phyloP scores from a whole-genome alignment of 176 grass and related monocot genomes.

The Oryza meridionalis region DNA sequence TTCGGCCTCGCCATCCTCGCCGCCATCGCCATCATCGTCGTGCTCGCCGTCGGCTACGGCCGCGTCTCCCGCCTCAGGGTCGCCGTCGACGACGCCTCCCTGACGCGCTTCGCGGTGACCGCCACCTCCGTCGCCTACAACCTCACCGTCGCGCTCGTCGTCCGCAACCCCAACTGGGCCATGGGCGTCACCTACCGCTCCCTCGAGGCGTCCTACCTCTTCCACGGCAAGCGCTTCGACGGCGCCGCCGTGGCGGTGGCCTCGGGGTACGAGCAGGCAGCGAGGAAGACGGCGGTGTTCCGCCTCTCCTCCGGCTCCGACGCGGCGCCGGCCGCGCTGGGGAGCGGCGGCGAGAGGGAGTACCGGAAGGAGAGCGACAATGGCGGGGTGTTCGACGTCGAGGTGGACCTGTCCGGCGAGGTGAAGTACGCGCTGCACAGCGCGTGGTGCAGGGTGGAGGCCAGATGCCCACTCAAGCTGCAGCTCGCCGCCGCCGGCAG shows the following conservation, averaged over 20 bases:
- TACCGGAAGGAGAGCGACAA: conserved; percentile 22
- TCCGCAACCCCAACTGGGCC: conserved; percentile 48
- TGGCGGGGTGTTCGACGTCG: conserved; percentile 49
- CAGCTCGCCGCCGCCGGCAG: conserved; percentile 30
- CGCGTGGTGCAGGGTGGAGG: conserved; percentile 29
- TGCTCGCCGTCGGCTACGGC: conserved; percentile 32
- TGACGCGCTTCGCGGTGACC: conserved; percentile 32
- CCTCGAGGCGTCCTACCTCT: conserved; percentile 49
- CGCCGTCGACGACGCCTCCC: conserved; percentile 41
- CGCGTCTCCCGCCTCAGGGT: conserved; percentile 9
- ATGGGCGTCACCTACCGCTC: conserved; percentile 40
- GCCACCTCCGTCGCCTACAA: conserved; percentile 45
- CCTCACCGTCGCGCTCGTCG: conserved; percentile 42
- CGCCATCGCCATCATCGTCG: conserved; percentile 8
- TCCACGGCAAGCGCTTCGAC: conserved; percentile 46
- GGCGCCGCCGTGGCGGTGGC: conserved; percentile 27
- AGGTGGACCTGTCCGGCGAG: conserved; percentile 35
- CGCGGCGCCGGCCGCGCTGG: neutral
- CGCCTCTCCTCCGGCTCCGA: conserved; percentile 26
- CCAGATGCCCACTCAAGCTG: conserved; percentile 43
- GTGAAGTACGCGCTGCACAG: conserved; percentile 29
- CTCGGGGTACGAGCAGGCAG: conserved; percentile 9
- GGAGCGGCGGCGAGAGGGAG: conserved; percentile 15
- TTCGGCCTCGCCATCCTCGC: conserved; percentile 23
- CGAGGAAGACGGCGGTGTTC: conserved; percentile 38